Percentiles rank a stretch among this genome's conserved stretches.
phyloP scores from a whole-genome alignment of 2,329 filamentous ascomycete species.

The Penicillium sp. region DNA sequence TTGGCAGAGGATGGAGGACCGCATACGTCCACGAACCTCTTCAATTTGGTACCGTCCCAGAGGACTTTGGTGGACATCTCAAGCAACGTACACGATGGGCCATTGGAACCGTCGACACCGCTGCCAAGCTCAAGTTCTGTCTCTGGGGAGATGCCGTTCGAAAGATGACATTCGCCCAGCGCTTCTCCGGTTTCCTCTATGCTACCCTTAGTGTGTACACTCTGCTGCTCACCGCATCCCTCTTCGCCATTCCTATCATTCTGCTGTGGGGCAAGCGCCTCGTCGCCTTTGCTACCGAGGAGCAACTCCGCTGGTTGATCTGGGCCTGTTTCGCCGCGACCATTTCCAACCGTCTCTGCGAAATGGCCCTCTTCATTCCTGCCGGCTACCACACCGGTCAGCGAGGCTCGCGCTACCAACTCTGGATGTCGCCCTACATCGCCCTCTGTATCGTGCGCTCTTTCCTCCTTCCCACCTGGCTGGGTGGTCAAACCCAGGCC shows the following conservation, averaged over 20 bases:
- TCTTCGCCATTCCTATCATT: constrained; percentile 62
- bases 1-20: constrained; percentile 63
- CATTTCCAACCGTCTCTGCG: constrained; percentile 56
- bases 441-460: constrained; percentile 59
- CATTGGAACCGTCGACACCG: constrained; percentile 57
- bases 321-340: constrained; percentile 56
- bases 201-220: constrained; percentile 59
- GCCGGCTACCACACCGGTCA: constrained; percentile 62
- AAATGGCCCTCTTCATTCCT: constrained; percentile 60
- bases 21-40: constrained; percentile 61
- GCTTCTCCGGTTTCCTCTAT: constrained; percentile 61
- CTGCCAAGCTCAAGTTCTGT: constrained; percentile 62
- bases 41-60: constrained; percentile 56
- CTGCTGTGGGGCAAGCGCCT: constrained; percentile 59
- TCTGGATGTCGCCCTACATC: constrained; percentile 66
- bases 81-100: constrained; percentile 44
- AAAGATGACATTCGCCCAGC: constrained; percentile 58
- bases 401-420: constrained; percentile 56
- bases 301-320: constrained; percentile 61
- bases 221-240: constrained; percentile 55
- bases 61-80: constrained; percentile 37
- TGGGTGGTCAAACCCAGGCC: constrained; percentile 59
- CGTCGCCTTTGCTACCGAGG: constrained; percentile 56
- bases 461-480: constrained; percentile 60
- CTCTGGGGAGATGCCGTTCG: constrained; percentile 56